These are phyloP conservation scores for Teunomyces panamensis DNA, from an alignment of 805 yeast species.

Conservation along the genomic window DNA sequence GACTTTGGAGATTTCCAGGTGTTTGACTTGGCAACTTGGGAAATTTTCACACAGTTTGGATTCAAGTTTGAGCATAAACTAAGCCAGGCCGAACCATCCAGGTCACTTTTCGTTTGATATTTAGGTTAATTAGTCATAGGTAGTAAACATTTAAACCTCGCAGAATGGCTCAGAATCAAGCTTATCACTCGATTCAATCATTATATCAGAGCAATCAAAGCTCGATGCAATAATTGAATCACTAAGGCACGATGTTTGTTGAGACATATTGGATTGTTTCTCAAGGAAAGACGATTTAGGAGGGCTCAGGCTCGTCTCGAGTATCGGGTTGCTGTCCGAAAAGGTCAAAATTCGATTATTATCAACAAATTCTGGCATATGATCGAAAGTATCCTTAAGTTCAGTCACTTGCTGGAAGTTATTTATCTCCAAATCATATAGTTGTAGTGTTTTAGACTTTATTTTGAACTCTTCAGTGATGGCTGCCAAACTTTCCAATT, in stretches of 20 bases:
- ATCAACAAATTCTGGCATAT: constrained; percentile 2
- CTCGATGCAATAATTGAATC: constrained; percentile 4
- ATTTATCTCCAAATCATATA: constrained; percentile 10
- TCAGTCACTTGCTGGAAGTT: neutral
- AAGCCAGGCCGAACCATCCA: constrained; percentile 29
- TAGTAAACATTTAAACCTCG: neutral
- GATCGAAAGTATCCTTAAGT: neutral
- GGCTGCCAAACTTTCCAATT: constrained; percentile 16
- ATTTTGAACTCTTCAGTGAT: constrained; percentile 17
- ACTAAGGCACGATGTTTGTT: neutral
- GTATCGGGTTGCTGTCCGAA: neutral
- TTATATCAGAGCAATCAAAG: neutral
- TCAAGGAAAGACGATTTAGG: neutral
- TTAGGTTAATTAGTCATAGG: neutral
- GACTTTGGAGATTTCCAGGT: constrained; percentile 41
- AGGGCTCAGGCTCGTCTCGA: neutral
- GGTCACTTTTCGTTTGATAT: constrained; percentile 8
- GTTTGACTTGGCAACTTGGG: constrained; percentile 42
- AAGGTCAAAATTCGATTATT: neutral
- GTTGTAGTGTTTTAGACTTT: constrained; percentile 11
- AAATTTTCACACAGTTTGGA: constrained; percentile 34
- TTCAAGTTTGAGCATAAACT: constrained; percentile 35
- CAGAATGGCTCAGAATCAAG: constrained; percentile 1
- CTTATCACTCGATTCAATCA: constrained; percentile 1
- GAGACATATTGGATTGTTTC: neutral